phyloP scores from a whole-genome alignment of 495 filamentous ascomycete genomes.

The Annulohypoxylon nitens region DNA sequence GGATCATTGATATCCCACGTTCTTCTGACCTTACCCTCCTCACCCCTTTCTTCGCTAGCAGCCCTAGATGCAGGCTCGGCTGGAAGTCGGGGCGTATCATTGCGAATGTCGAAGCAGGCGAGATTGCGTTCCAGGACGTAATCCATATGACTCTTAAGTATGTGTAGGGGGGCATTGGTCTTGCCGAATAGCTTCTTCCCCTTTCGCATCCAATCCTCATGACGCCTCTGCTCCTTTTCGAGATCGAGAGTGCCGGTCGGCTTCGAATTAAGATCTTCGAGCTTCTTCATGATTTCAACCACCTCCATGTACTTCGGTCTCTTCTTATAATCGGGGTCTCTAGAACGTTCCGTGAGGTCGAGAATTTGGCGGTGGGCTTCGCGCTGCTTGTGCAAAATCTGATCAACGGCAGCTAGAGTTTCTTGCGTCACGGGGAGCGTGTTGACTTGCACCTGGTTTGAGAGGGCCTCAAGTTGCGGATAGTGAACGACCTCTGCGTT shows the following conservation, averaged over 20 bases:
- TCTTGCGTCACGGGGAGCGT: constrained; percentile 84
- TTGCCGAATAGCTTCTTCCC: constrained; percentile 99
- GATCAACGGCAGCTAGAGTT: constrained; percentile 85
- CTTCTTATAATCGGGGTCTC: constrained; percentile 77
- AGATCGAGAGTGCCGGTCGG: constrained; percentile 91
- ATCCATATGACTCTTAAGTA: constrained; percentile 92
- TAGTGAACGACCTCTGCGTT: constrained; percentile 90
- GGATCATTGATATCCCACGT: constrained; percentile 63
- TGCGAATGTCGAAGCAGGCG: constrained; percentile 89
- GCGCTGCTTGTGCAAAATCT: constrained; percentile 94
- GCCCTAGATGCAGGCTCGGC: constrained; percentile 93
- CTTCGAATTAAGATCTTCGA: constrained; percentile 91
- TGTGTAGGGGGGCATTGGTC: constrained; percentile 96
- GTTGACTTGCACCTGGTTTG: constrained; percentile 76
- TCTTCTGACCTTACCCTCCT: constrained; percentile 51
- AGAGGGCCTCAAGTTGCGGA: constrained; percentile 92
- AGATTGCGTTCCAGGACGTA: constrained; percentile 89
- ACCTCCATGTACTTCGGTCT: constrained; percentile 93
- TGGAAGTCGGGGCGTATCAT: constrained; percentile 86
- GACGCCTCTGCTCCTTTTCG: constrained; percentile 93
- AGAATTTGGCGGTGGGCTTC: constrained; percentile 91
- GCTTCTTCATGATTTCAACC: constrained; percentile 84
- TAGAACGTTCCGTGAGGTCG: constrained; percentile 80
- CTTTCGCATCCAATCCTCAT: constrained; percentile 99
- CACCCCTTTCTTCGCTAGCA: constrained; percentile 72